phyloP scores from a whole-genome alignment of 805 yeast species.

The Candida loeiensis region DNA sequence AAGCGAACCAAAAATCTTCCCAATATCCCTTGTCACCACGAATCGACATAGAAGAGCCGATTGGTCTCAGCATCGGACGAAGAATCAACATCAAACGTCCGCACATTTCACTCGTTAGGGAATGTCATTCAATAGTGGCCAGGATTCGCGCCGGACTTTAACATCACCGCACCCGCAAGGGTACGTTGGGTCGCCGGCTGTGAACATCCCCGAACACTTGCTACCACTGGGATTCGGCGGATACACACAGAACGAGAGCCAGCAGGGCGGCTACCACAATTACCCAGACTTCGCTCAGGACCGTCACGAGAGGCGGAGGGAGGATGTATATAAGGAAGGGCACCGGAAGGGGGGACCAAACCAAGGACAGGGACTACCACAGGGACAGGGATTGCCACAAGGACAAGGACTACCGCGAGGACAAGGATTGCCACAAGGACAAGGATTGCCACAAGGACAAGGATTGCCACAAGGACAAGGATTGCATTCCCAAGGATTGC shows the following conservation, averaged over 20 bases:
- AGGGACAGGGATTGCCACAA: too few species aligned
- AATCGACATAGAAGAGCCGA: neutral
- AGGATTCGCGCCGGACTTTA: constrained; percentile 3
- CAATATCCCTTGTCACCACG: constrained; percentile 2
- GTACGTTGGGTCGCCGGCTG: constrained; percentile 5
- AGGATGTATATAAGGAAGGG: too few species aligned
- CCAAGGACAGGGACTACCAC: too few species aligned
- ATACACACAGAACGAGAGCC: constrained; percentile 3
- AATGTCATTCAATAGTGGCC: constrained; percentile 7
- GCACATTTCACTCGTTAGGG: constrained; percentile 1
- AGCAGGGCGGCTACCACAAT: neutral
- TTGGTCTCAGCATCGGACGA: constrained; percentile 1
- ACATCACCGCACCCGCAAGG: constrained; percentile 9
- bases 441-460: too few species aligned
- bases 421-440: too few species aligned
- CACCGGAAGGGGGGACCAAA: too few species aligned
- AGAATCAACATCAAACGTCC: neutral
- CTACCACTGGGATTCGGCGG: constrained; percentile 14
- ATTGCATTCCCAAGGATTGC: too few species aligned
- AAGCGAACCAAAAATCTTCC: constrained; percentile 3
- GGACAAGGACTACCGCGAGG: too few species aligned
- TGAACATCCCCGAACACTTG: constrained; percentile 17
- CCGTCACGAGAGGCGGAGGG: neutral
- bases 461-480: too few species aligned
- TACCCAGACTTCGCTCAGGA: neutral